Conservation (phyloP, 805 yeast genomes). For the Tetrapisispora nanseiensis region DNA sequence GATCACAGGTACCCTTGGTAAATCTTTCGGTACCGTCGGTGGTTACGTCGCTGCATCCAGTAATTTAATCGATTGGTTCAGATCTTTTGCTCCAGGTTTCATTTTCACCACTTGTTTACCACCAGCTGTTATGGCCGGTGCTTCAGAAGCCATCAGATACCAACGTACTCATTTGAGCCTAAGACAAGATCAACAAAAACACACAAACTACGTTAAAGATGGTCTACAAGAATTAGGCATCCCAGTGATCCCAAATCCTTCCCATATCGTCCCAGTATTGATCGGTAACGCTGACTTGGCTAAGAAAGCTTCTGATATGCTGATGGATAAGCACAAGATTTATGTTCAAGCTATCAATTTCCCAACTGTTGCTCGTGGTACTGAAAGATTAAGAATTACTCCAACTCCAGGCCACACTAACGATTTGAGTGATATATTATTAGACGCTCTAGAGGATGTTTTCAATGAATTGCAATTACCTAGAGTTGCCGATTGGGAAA, state of each 20-base stretch:
- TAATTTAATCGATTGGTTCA: conserved; percentile 82
- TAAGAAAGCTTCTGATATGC: conserved; percentile 79
- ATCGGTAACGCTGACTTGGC: conserved; percentile 93
- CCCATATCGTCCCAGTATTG: conserved; percentile 91
- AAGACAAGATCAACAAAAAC: conserved; percentile 75
- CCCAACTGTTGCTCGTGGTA: conserved; percentile 95
- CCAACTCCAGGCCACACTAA: conserved; percentile 95
- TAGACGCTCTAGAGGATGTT: conserved; percentile 71
- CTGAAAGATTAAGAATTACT: conserved; percentile 94
- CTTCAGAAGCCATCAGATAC: conserved; percentile 75
- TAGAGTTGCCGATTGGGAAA: conserved; percentile 69
- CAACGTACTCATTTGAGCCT: conserved; percentile 69
- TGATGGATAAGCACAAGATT: conserved; percentile 73
- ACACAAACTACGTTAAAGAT: conserved; percentile 76
- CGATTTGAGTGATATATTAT: conserved; percentile 63
- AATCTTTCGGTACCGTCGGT: conserved; percentile 94
- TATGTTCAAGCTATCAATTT: conserved; percentile 97
- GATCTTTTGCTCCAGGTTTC: conserved; percentile 95
- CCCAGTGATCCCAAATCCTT: conserved; percentile 95
- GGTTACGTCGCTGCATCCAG: conserved; percentile 92
- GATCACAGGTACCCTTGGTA: conserved; percentile 96
- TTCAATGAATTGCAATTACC: conserved; percentile 66
- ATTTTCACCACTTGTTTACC: conserved; percentile 95
- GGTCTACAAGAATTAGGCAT: conserved; percentile 62
- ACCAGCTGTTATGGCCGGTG: conserved; percentile 96